A percentile compares a stretch with the other conserved stretches of the same genome.
Conservation (phyloP, 192 early-diverging fungal genomes). For the Chytriomyces hyalinus region DNA sequence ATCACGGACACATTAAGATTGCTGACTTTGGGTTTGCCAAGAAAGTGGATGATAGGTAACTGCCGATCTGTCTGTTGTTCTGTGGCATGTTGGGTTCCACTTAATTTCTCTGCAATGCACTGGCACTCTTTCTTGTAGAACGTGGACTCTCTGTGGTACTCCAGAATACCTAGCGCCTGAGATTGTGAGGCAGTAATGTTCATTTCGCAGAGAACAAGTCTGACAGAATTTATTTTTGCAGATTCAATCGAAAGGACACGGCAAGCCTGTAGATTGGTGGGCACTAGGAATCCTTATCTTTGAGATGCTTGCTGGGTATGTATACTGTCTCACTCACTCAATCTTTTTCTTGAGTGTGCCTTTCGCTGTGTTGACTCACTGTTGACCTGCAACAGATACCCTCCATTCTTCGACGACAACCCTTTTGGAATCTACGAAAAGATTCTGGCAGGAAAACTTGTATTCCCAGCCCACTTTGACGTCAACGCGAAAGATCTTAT, state of each 20-base stretch:
- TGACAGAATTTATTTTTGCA: background rate
- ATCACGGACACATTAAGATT: constrained; percentile 92
- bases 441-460: constrained; percentile 88
- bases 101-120: too few relatives aligned
- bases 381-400: constrained; percentile 63
- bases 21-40: constrained; percentile 99
- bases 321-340: background rate
- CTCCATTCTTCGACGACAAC: constrained; percentile 97
- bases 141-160: constrained; percentile 98
- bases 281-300: constrained; percentile 96
- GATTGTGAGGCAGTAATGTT: constrained; percentile 52
- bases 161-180: constrained; percentile 95
- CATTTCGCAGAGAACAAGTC: too few relatives aligned
- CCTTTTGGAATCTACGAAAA: constrained; percentile 99
- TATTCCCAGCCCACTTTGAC: constrained; percentile 89
- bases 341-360: background rate
- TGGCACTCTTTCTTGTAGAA: constrained; percentile 57
- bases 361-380: constrained; percentile 8
- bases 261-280: constrained; percentile 99
- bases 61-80: background rate
- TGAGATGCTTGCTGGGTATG: constrained; percentile 95
- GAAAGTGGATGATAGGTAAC: constrained; percentile 71
- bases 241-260: constrained; percentile 96
- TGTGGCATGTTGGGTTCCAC: too few relatives aligned
- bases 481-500: constrained; percentile 86